Conservation (phyloP, 768 basidiomycete species). For the Auricularia sp. region DNA sequence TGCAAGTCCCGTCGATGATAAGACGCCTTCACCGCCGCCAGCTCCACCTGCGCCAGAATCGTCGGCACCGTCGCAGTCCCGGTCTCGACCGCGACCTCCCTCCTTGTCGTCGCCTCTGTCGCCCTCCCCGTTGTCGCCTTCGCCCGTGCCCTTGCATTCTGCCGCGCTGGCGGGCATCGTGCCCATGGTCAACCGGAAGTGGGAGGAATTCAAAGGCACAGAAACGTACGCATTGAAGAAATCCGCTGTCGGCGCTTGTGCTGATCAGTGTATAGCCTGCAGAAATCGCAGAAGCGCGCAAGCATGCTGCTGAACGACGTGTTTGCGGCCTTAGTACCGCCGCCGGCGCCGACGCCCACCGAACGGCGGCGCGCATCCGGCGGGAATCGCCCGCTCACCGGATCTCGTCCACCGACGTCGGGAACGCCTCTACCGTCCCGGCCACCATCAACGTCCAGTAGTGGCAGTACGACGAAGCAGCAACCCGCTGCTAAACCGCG, state of each 20-base stretch:
- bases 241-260: not conserved
- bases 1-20: not conserved
- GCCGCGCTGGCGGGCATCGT: not conserved
- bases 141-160: not conserved
- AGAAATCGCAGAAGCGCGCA: constrained; percentile 14
- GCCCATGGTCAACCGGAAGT: constrained; percentile 12
- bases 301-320: constrained; percentile 13
- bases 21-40: not conserved
- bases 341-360: constrained; percentile 1
- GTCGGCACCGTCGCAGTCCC: not conserved
- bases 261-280: constrained; percentile 7
- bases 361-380: not conserved
- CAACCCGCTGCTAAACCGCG: too few relatives aligned
- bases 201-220: constrained; percentile 13
- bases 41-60: not conserved
- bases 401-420: not conserved
- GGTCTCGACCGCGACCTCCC: not conserved
- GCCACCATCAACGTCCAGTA: not conserved
- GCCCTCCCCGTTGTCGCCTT: not conserved
- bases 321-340: constrained; percentile 2
- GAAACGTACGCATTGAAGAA: constrained; percentile 9
- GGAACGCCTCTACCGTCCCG: not conserved
- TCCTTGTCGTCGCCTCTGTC: too few relatives aligned
- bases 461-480: too few relatives aligned
- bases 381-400: not conserved